Evolutionary conservation across 495 filamentous ascomycete species (phyloP).

Genomic region (Durotheca rogersii): DNA sequence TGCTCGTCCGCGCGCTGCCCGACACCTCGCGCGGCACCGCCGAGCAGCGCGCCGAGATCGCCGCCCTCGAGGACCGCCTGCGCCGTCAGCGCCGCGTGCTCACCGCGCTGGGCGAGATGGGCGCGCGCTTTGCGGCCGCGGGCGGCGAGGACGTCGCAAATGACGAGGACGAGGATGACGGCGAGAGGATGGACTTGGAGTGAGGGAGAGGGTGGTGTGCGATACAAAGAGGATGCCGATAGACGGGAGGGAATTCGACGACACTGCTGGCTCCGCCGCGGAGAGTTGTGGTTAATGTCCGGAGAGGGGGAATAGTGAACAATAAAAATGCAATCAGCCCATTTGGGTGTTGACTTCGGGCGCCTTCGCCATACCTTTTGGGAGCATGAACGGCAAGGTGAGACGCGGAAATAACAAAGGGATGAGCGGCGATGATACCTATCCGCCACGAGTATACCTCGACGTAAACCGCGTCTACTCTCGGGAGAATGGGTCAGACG

Average conservation of each 20-base stretch:
- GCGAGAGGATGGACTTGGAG: slow-evolving; percentile 14
- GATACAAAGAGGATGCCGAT: slow-evolving; percentile 14
- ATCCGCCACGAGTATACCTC: no score
- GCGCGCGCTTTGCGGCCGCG: slow-evolving; percentile 36
- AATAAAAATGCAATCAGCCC: no score
- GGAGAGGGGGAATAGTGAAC: no score
- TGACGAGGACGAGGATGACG: slow-evolving; percentile 32
- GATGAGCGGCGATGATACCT: no score
- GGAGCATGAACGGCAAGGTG: no score
- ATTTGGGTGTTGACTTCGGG: no score
- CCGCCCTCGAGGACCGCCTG: slow-evolving; percentile 67
- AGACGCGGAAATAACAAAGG: no score
- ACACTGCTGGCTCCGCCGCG: neutral
- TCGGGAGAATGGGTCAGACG: no score
- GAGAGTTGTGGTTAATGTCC: no score
- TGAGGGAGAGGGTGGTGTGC: slow-evolving; percentile 1
- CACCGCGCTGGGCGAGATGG: slow-evolving; percentile 44
- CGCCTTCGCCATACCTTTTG: no score
- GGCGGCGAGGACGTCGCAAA: no score
- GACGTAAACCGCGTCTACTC: no score
- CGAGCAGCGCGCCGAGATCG: slow-evolving; percentile 82
- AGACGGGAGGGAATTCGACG: slow-evolving; percentile 1
- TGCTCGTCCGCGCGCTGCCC: slow-evolving; percentile 65
- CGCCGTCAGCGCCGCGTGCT: slow-evolving; percentile 59
- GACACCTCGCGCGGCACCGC: slow-evolving; percentile 70